Evolutionary conservation across 306 rosid species (phyloP).

Genomic region (Prunus persica): DNA sequence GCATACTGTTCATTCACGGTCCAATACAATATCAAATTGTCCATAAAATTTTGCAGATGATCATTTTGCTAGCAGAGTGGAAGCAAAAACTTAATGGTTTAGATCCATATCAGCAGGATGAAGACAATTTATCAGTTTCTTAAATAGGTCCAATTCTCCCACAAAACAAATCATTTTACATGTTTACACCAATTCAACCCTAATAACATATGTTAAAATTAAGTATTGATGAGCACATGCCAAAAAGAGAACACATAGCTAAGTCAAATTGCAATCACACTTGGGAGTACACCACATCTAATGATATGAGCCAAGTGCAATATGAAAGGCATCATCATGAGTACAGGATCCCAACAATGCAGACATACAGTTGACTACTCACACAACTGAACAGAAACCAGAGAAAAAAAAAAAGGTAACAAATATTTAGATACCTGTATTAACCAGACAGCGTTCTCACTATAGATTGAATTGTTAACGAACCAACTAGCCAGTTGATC

Average conservation of each 20-base stretch:
- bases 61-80: background rate
- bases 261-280: background rate
- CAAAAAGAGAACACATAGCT: background rate
- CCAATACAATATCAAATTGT: background rate
- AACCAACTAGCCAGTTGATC: constrained; percentile 94
- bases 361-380: constrained; percentile 20
- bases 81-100: background rate
- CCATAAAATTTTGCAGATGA: background rate
- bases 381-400: constrained; percentile 4
- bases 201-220: too few relatives aligned
- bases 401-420: background rate
- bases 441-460: constrained; percentile 84
- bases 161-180: background rate
- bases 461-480: constrained; percentile 70
- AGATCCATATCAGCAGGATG: background rate
- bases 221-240: too few relatives aligned
- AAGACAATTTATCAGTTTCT: background rate
- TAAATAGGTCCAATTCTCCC: too few relatives aligned
- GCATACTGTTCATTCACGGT: background rate
- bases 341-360: background rate
- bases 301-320: background rate
- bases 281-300: background rate
- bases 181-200: background rate
- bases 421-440: constrained; percentile 63
- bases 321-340: background rate